Evolutionary conservation across 139 green algal genomes (phyloP), one percentile per base, ranked within the genome.

Genomic region (Coccomyxa sp.): DNA sequence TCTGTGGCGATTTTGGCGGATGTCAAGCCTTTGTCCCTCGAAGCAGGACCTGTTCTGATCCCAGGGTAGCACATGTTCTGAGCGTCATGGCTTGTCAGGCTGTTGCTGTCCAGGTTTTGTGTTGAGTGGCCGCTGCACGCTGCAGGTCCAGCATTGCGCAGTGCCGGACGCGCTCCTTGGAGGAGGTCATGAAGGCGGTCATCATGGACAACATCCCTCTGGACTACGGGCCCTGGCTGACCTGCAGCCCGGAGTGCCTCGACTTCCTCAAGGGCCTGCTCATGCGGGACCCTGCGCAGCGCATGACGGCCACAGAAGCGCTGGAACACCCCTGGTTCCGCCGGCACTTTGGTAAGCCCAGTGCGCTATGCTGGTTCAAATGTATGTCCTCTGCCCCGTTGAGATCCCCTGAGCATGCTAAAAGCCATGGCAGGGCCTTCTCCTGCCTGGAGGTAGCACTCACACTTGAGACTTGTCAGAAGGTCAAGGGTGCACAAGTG

Each of bases 321-420:
- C 80, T 95, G 68, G 34, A 78, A 34, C 91, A 95, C 80, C 83
- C 88, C n/a, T 96, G 89, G 84, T 91, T 94, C 70, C 55, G 36
- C 9, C 34, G 73, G 55, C 73, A 79, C 35, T 64, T 77, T 35
- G 39, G 7, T 4, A 6, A 8, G 18, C 58, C 18, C 16, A 10
- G 16, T 8, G 24, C 14, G 58, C 58, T n/a, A n/a, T n/a, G n/a
- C n/a, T n/a, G n/a, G n/a, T n/a, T n/a, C n/a, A n/a, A n/a, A n/a
- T n/a, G n/a, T n/a, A n/a, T n/a, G n/a, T n/a, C n/a, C n/a, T n/a
- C n/a, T n/a, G n/a, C n/a, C n/a, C n/a, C n/a, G n/a, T n/a, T n/a
- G n/a, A n/a, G n/a, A n/a, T n/a, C n/a, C n/a, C n/a, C n/a, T n/a
- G n/a, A n/a, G n/a, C n/a, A n/a, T n/a, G n/a, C n/a, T n/a, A n/a